These are phyloP conservation scores for Saccharomyces jurei DNA, from an alignment of 805 yeast genomes.

Conservation along the genomic window DNA sequence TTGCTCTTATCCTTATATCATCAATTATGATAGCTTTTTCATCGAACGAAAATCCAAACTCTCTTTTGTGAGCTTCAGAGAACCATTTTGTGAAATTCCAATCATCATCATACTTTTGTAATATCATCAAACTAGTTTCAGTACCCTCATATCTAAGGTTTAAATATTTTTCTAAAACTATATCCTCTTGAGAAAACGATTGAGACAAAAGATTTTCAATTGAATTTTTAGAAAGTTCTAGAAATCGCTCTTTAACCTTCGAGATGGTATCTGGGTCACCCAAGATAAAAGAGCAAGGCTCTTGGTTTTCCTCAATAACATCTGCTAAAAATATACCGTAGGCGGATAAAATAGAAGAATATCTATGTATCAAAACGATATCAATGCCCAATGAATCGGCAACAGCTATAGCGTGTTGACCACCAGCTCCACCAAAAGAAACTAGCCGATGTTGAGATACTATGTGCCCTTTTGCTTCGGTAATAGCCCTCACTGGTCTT, in stretches of 20 bases:
- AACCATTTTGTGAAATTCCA: constrained; percentile 40
- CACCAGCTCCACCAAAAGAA: constrained; percentile 91
- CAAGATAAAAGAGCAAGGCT: constrained; percentile 51
- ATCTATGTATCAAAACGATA: constrained; percentile 65
- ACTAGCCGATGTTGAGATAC: constrained; percentile 63
- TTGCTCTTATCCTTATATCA: constrained; percentile 66
- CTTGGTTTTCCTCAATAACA: constrained; percentile 71
- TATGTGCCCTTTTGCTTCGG: constrained; percentile 76
- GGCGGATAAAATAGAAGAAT: constrained; percentile 78
- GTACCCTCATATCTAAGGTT: constrained; percentile 82
- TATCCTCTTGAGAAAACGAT: constrained; percentile 41
- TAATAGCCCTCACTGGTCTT: constrained; percentile 76
- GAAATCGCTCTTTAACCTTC: constrained; percentile 39
- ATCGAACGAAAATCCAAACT: constrained; percentile 62
- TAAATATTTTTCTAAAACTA: constrained; percentile 54
- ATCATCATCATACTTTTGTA: constrained; percentile 18
- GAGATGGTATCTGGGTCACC: constrained; percentile 22
- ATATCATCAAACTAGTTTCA: constrained; percentile 80
- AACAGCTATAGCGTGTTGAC: constrained; percentile 77
- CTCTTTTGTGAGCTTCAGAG: constrained; percentile 49
- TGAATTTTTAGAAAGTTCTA: constrained; percentile 38
- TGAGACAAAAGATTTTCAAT: constrained; percentile 38
- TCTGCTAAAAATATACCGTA: constrained; percentile 86
- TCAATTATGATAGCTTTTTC: constrained; percentile 55
- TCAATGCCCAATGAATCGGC: constrained; percentile 64